These are phyloP conservation scores for Caulochytrium protostelioides DNA, from an alignment of 371 early-diverging fungal species.

Conservation along the genomic window DNA sequence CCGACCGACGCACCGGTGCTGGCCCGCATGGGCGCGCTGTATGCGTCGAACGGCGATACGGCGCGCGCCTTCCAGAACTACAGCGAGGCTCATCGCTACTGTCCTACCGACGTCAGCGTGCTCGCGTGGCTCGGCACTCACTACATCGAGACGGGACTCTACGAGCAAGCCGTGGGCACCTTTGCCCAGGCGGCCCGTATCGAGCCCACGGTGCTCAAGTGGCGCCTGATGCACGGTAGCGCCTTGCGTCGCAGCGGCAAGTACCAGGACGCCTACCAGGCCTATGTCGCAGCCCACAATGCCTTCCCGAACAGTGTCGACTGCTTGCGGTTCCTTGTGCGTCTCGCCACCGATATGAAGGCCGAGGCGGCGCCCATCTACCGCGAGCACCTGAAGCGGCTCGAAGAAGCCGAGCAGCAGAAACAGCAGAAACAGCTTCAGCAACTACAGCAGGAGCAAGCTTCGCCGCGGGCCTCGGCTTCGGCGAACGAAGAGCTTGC, in stretches of 20 bases:
- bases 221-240: slow-evolving; percentile 30
- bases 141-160: slow-evolving; percentile 29
- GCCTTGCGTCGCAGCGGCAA: slow-evolving; percentile 24
- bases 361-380: too few relatives aligned
- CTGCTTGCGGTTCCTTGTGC: slow-evolving; percentile 26
- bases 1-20: slow-evolving; percentile 30
- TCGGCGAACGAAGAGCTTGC: too few relatives aligned
- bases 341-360: slow-evolving; percentile 27
- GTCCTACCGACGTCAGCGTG: slow-evolving; percentile 22
- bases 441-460: too few relatives aligned
- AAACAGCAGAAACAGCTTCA: too few relatives aligned
- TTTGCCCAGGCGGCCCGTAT: slow-evolving; percentile 21
- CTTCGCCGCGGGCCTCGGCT: too few relatives aligned
- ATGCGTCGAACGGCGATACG: slow-evolving; percentile 19
- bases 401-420: too few relatives aligned
- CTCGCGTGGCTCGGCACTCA: slow-evolving; percentile 30
- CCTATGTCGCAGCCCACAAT: slow-evolving; percentile 21
- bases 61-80: slow-evolving; percentile 33
- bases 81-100: slow-evolving; percentile 29
- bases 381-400: too few relatives aligned
- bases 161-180: slow-evolving; percentile 32
- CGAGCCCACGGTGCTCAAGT: slow-evolving; percentile 21
- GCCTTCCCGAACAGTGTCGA: slow-evolving; percentile 27
- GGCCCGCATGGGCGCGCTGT: slow-evolving; percentile 19
- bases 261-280: slow-evolving; percentile 23